Percentiles rank a stretch among this genome's conserved stretches.
phyloP scores from a whole-genome alignment of 2,329 filamentous ascomycete species.

The Helotiales sp. region DNA sequence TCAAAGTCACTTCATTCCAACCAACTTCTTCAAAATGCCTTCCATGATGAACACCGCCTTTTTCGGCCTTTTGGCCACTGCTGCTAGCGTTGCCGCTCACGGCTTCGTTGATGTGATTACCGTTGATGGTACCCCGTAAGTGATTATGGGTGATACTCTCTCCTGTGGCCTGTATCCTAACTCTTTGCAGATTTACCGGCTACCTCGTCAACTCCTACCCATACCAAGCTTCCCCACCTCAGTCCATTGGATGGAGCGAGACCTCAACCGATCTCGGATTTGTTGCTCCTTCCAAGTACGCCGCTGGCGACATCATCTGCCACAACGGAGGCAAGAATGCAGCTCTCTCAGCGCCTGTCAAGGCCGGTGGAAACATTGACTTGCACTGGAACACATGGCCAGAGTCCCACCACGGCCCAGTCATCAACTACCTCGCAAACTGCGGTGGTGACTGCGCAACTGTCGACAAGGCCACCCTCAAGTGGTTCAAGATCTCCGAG shows the following conservation, averaged over 20 bases:
- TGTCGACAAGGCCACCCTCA: conserved; percentile 44
- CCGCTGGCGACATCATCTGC: conserved; percentile 53
- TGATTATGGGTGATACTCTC: not conserved
- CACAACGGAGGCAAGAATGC: conserved; percentile 51
- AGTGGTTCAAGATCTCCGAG: conserved; percentile 51
- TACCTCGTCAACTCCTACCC: conserved; percentile 29
- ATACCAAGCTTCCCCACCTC: conserved; percentile 35
- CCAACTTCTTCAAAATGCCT: conserved; percentile 27
- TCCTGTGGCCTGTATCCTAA: not conserved
- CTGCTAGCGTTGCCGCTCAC: conserved; percentile 51
- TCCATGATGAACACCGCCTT: conserved; percentile 29
- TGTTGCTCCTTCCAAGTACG: conserved; percentile 53
- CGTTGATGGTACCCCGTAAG: conserved; percentile 46
- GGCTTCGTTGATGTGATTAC: conserved; percentile 51
- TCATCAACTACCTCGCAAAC: conserved; percentile 36
- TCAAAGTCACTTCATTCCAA: conserved; percentile 3
- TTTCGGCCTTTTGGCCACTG: conserved; percentile 41
- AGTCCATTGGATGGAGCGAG: conserved; percentile 48
- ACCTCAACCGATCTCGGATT: conserved; percentile 52
- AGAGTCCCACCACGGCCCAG: conserved; percentile 50
- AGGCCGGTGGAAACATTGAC: conserved; percentile 53
- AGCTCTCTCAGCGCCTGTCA: conserved; percentile 47
- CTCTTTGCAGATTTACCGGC: conserved; percentile 41
- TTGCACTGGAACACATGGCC: conserved; percentile 57
- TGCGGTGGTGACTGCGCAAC: conserved; percentile 45